Base-by-base conservation (phyloP, 306 rosid genomes). In the Canavalia ensiformis region DNA sequence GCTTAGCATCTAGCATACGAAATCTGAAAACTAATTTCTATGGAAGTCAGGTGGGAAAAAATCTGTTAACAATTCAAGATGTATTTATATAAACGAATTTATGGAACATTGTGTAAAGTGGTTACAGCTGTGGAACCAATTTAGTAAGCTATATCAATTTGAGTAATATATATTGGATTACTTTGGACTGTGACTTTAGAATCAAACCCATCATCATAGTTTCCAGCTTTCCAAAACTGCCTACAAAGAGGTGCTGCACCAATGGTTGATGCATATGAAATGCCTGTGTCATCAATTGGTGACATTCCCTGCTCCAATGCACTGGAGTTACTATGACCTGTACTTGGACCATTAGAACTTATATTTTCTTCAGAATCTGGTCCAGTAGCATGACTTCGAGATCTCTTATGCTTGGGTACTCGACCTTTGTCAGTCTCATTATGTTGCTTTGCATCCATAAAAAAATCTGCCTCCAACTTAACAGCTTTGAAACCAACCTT, bases 171-270 rank as follows among this genome's bases (percentile, higher is more conserved):
- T 29, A 68, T 76, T 39, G 85, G n/a, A 78, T 68, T 91, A 95
- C 99, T 88, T 90, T 90, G 91, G 78, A 82, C 31, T n/a, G 83
- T 42, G 82, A 83, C 81, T 85, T 85, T 92, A 33, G 98, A 84
- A 65, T 74, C 84, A 69, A 57, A 80, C 34, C 76, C 86, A 31
- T 85, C 89, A 73, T 91, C 85, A 68, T 91, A 91, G 81, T 54
- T 87, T 71, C 99, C 99, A 79, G 97, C 98, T 90, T 91, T 93
- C 99, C 99, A 95, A 57, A 95, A 95, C 47, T 93, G 97, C 54
- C 91, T 90, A 72, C 90, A 85, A 74, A 93, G 51, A 4, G 96
- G 97, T 42, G 98, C 93, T n/a, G 83, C 86, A 81, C 88, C 54
- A 46, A 87, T 54, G 62, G 92, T 68, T 0, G 92, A 88, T 33